These are phyloP conservation scores for Carex cristatella DNA, from an alignment of 176 grass and related monocot genomes.

Conservation along the genomic window DNA sequence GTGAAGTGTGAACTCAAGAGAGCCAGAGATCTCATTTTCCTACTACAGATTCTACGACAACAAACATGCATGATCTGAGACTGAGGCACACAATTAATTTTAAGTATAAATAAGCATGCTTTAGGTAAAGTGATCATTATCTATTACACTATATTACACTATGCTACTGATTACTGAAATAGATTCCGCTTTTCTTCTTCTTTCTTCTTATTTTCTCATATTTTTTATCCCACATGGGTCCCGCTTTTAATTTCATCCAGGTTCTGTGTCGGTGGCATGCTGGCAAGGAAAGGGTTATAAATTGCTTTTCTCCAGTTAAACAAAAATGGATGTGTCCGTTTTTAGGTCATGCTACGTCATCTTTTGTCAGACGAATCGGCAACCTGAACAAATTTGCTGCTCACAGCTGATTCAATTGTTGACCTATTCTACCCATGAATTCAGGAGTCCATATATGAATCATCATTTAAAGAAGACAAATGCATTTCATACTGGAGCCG, in stretches of 20 bases:
- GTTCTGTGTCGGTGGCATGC: conserved; percentile 6
- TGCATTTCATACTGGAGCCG: too few species aligned
- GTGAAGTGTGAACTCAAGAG: not conserved
- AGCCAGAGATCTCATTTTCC: not conserved
- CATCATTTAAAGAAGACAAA: too few species aligned
- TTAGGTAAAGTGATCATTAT: conserved; percentile 15
- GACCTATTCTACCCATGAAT: not conserved
- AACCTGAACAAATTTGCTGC: not conserved
- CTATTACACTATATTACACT: not conserved
- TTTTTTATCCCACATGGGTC: not conserved
- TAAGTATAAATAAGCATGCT: not conserved
- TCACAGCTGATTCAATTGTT: not conserved
- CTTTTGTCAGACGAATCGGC: not conserved
- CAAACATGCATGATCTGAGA: not conserved
- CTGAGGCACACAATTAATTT: not conserved
- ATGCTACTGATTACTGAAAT: conserved; percentile 9
- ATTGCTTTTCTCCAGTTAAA: not conserved
- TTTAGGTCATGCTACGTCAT: not conserved
- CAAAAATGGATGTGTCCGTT: conserved; percentile 11
- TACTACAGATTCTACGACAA: not conserved
- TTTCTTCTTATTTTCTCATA: not conserved
- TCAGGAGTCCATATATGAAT: too few species aligned
- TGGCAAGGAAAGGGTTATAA: not conserved
- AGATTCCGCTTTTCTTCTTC: not conserved
- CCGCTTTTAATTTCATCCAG: not conserved